Base-by-base conservation (phyloP, 2,329 filamentous ascomycete genomes). In the Neonectria faginata region DNA sequence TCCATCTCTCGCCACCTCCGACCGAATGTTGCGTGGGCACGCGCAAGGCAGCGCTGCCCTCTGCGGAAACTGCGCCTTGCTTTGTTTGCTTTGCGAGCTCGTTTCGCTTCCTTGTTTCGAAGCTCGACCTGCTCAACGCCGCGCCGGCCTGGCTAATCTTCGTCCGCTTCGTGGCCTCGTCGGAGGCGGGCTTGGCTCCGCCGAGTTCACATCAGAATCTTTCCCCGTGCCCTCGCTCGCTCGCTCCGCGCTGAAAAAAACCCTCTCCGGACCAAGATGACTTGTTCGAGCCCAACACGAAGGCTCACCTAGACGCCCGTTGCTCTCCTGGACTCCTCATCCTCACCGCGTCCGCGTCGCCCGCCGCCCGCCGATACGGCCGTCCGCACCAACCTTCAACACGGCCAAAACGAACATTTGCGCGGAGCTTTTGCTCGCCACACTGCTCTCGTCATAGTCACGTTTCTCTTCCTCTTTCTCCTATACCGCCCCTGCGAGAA, bases 141-240 rank as follows among this genome's bases (percentile, higher is more conserved):
- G 39, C 8, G 16, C 3, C 9, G 39, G n/a, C 8, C 36, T 71
- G 69, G 55, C 56, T 71, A 67, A 67, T 71, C 69, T 42, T 20
- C 56, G 63, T 71, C 60, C 62, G 62, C 69, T 69, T 69, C 68
- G 70, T 72, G 64, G 39, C 61, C 59, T 74, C 45, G 70, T 74
- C 72, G 72, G 72, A 74, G 71, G 48, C 72, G 72, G 72, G 65
- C 72, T 73, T 73, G 68, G 69, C 72, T 74, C 72, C 72, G 72
- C 67, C 69, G 50, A 74, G 65, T 72, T 73, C 70, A 68, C 64
- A 73, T 74, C 67, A 72, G 69, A 71, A 71, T 74, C 70, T 72
- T 72, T 74, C 73, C 73, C 62, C 63, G 68, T 63, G 69, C 65
- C 72, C 70, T 73, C 64, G 61, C 67, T 68, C 60, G 45, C 63